Base-by-base conservation (phyloP, 1,284 basidiomycete species). In the Sanghuangporus sanghuang region DNA sequence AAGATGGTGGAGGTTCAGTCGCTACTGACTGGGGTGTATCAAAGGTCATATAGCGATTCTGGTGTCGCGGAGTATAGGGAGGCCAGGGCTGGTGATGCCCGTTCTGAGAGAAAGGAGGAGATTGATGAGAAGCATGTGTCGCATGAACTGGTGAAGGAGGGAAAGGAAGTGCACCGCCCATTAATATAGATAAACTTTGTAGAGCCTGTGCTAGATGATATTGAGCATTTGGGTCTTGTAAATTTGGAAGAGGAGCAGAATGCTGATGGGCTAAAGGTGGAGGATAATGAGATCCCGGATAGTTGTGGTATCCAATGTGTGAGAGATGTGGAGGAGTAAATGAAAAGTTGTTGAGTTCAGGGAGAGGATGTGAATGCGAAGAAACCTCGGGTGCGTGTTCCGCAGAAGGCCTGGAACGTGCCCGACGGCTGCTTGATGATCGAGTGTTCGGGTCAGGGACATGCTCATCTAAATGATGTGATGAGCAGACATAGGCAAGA, bases 171-270 rank as follows among this genome's bases (percentile, higher is more conserved):
- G 56, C 18, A 40, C 63, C 59, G 36, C 63, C 63, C 59, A 64
- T 57, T 32, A 64, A 46, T 16, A 52, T 36, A 56, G 63, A 61
- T 2, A 64, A 53, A 46, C 59, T 64, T 44, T 61, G 63, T 38
- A 64, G 46, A 23, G 59, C 59, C 39, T 64, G 63, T 21, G 63
- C 63, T 36, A 64, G 44, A 50, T 64, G 63, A 27, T 61, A 61
- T 39, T 64, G 63, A 16, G 63, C 59, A 8, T 16, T 48, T 12
- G 63, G 55, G 16, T 61, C 59, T 32, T 64, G 63, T 12, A 64
- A 57, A 35, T 58, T 61, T 8, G 54, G 56, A 23, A 50, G 27
- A 2, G 54, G 53, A 27, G 38, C 44, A 23, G 53, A 21, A 35
- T 50, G 61, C 23, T 57, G 61, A 14, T 54, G 42, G 9, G 32